Conservation (phyloP, 2,329 filamentous ascomycete species). For the Fusarium vanettenii region DNA sequence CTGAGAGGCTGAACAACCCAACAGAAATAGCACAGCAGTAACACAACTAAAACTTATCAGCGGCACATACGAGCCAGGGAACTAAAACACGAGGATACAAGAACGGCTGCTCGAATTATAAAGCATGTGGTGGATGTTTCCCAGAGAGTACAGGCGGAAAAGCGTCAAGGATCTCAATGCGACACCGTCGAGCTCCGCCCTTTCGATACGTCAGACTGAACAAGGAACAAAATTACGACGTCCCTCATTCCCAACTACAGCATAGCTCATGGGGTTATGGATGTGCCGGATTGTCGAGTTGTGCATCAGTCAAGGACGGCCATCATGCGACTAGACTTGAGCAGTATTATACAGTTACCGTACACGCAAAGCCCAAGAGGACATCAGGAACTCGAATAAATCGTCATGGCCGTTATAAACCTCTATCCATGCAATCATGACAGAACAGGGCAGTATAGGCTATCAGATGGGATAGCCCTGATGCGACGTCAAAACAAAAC, state of each 20-base stretch:
- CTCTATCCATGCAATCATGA: constrained; percentile 39
- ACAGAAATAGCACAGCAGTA: not conserved
- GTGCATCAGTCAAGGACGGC: not conserved
- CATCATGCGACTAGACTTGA: not conserved
- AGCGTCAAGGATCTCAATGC: not conserved
- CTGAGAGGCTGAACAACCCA: not conserved
- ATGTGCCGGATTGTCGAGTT: not conserved
- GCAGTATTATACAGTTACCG: not conserved
- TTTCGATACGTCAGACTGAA: not conserved
- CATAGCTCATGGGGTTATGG: not conserved
- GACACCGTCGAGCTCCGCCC: not conserved
- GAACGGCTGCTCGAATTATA: not conserved
- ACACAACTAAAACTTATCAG: not conserved
- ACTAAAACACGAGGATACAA: too few relatives aligned
- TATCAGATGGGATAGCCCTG: constrained; percentile 31
- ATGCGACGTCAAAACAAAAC: constrained; percentile 24
- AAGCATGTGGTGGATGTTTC: not conserved
- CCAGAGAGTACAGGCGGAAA: not conserved
- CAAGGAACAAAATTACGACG: not conserved
- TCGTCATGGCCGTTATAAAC: constrained; percentile 37
- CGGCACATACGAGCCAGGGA: not conserved
- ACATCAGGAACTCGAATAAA: constrained; percentile 18
- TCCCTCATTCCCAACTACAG: not conserved
- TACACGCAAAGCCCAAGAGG: not conserved
- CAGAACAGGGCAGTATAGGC: constrained; percentile 20